Conservation (phyloP, 2,329 filamentous ascomycete genomes). For the Penicillium sp. region DNA sequence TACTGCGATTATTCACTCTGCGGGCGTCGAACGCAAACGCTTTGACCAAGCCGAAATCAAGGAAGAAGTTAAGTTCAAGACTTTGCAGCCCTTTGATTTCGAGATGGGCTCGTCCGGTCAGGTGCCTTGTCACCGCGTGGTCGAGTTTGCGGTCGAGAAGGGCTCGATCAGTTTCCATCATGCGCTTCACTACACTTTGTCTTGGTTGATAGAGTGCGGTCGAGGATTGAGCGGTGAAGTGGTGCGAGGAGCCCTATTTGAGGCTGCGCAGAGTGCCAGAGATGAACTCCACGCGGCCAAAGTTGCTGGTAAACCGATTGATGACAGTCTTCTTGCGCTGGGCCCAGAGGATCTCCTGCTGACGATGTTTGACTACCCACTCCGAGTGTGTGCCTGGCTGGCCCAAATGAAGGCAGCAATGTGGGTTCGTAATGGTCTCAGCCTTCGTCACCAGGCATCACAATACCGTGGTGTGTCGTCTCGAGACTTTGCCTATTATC, state of each 20-base stretch:
- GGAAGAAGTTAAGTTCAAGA: slow-evolving; percentile 76
- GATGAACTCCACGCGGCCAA: slow-evolving; percentile 55
- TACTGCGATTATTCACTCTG: slow-evolving; percentile 78
- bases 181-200: slow-evolving; percentile 89
- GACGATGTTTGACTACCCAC: slow-evolving; percentile 83
- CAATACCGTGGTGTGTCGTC: slow-evolving; percentile 87
- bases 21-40: slow-evolving; percentile 78
- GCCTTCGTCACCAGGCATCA: slow-evolving; percentile 86
- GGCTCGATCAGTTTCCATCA: slow-evolving; percentile 97
- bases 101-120: slow-evolving; percentile 47
- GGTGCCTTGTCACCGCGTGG: slow-evolving; percentile 57
- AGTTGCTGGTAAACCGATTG: slow-evolving; percentile 51
- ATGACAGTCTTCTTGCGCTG: slow-evolving; percentile 43
- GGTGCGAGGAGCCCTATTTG: slow-evolving; percentile 63
- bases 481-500: slow-evolving; percentile 86
- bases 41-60: slow-evolving; percentile 87
- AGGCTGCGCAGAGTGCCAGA: slow-evolving; percentile 53
- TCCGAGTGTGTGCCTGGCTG: slow-evolving; percentile 91
- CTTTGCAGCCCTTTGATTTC: slow-evolving; percentile 71
- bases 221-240: slow-evolving; percentile 65
- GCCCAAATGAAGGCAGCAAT: slow-evolving; percentile 97
- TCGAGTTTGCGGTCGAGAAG: slow-evolving; percentile 81
- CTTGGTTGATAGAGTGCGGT: slow-evolving; percentile 88
- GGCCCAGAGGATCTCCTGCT: slow-evolving; percentile 73
- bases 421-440: slow-evolving; percentile 98